A percentile compares a stretch with the other conserved stretches of the same genome.
Conservation (phyloP, 768 basidiomycete genomes). For the Phylloporus rhodoxanthus region DNA sequence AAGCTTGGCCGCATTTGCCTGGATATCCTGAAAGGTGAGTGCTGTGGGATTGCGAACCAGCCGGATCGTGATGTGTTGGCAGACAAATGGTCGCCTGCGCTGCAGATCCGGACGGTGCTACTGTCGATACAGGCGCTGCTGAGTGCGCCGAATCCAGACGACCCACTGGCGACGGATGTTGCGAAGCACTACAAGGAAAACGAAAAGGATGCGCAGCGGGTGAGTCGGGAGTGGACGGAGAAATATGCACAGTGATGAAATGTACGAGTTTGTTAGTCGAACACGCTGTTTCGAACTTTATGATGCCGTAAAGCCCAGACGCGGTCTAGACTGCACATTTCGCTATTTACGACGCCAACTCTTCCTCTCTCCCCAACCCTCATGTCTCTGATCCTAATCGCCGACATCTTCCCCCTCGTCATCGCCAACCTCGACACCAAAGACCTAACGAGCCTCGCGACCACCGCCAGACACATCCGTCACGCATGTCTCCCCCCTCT, state of each 20-base stretch:
- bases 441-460: constrained; percentile 20
- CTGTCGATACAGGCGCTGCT: constrained; percentile 96
- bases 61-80: neutral
- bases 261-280: neutral
- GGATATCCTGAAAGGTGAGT: constrained; percentile 91
- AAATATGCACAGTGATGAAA: constrained; percentile 56
- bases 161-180: constrained; percentile 89
- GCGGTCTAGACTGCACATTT: constrained; percentile 19
- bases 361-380: constrained; percentile 9
- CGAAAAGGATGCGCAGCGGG: constrained; percentile 86
- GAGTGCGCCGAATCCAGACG: constrained; percentile 94
- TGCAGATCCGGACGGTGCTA: constrained; percentile 97
- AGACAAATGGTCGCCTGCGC: constrained; percentile 99
- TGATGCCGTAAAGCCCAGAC: constrained; percentile 21
- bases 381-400: constrained; percentile 32
- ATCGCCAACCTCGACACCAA: constrained; percentile 22
- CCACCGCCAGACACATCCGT: constrained; percentile 23
- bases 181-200: constrained; percentile 99
- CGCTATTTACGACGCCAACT: constrained; percentile 15
- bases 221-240: constrained; percentile 94
- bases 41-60: neutral
- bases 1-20: constrained; percentile 98
- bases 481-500: constrained; percentile 29
- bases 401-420: constrained; percentile 32
- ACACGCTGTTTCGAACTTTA: constrained; percentile 2